Conservation (phyloP, 441 rosid species). For the Gossypium lobatum region DNA sequence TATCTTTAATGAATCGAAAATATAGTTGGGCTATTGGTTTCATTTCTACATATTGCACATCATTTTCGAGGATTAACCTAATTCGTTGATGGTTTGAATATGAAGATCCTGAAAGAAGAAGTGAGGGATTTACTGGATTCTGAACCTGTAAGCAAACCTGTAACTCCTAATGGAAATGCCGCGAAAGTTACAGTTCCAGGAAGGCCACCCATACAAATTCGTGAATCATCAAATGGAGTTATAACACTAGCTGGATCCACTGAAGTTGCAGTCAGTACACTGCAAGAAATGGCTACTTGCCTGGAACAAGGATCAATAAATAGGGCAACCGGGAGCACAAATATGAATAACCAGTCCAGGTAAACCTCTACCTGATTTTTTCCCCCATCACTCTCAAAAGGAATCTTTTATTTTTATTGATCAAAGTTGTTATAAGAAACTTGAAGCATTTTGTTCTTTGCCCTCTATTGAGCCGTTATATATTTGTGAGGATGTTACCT, state of each 20-base stretch:
- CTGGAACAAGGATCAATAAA: constrained; percentile 56
- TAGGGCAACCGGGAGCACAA: constrained; percentile 65
- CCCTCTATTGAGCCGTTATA: not conserved
- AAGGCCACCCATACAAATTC: constrained; percentile 58
- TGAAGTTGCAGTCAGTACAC: constrained; percentile 43
- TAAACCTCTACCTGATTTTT: constrained; percentile 14
- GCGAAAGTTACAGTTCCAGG: constrained; percentile 38
- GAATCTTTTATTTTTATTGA: not conserved
- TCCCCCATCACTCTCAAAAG: not conserved
- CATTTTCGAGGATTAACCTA: constrained; percentile 7
- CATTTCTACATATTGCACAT: not conserved
- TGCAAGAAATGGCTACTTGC: constrained; percentile 62
- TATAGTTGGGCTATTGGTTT: not conserved
- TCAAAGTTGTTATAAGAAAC: not conserved
- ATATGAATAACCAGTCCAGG: constrained; percentile 67
- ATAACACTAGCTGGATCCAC: constrained; percentile 60
- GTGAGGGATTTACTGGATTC: constrained; percentile 60
- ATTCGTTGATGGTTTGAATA: constrained; percentile 19
- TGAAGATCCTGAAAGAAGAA: constrained; percentile 71
- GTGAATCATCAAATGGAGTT: constrained; percentile 62
- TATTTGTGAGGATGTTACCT: not conserved
- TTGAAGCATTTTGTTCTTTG: not conserved
- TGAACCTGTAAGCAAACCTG: constrained; percentile 32
- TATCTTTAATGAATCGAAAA: not conserved
- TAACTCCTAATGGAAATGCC: constrained; percentile 35